Base-by-base conservation (phyloP, 176 grass and related monocot species). In the Saccharum spontaneum region DNA sequence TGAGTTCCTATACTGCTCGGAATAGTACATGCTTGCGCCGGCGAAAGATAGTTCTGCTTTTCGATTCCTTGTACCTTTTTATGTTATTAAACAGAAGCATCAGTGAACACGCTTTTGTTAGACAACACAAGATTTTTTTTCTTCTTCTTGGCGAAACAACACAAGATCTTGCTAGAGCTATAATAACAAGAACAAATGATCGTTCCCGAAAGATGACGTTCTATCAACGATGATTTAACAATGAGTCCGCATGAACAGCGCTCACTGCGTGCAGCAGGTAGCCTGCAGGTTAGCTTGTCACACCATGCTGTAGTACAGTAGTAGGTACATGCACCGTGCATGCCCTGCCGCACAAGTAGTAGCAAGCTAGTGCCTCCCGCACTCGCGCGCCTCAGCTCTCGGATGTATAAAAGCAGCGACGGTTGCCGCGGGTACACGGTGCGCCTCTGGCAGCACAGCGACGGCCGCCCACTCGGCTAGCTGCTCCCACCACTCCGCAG, bases 381-480 rank as follows among this genome's bases (percentile, higher is more conserved):
- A 10, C 30, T 26, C 6, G 49, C 48, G 13, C 13, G 14, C 48
- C 10, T 44, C 34, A 36, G 34, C 34, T 36, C 34, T 33, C 33
- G 33, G 33, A 33, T 28, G 28, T 28, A 28, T 28, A 28, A 28
- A 28, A 28, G 28, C 28, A 28, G 28, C 28, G 28, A 28, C 28
- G 33, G 59, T 48, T 60, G 50, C 43, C 15, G 30, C 0, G 16
- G 49, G 52, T 22, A 54, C 52, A 57, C 17, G 36, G 3, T 18
- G 54, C 22, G 6, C n/a, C 31, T 28, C 14, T 46, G 37, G 84
- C 54, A 73, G 41, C 77, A 80, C 77, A 74, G 69, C 68, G 33
- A 86, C 67, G 30, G 72, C 28, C 26, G 26, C 26, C 72, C 71
- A 4, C 36, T 9, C 24, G 55, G 55, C 55, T n/a, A n/a, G 50